phyloP scores from a whole-genome alignment of 176 grass and related monocot genomes.

The Stipa capillata region DNA sequence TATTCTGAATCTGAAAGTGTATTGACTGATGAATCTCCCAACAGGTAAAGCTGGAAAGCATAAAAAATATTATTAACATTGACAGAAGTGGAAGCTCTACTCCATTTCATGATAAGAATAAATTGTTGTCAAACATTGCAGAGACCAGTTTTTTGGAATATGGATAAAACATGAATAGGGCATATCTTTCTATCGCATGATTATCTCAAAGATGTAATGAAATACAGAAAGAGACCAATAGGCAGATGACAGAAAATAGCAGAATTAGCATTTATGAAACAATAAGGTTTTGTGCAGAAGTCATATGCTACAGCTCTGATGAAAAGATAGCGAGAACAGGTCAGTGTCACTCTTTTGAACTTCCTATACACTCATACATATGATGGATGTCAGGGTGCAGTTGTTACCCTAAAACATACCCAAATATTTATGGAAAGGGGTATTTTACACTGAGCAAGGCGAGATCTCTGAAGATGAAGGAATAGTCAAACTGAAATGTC shows the following conservation, averaged over 20 bases:
- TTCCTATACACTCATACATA: neutral
- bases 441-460: neutral
- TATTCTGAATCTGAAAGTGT: conserved; percentile 91
- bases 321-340: neutral
- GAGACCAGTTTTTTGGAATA: neutral
- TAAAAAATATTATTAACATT: conserved; percentile 6
- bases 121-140: neutral
- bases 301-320: neutral
- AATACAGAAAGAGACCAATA: neutral
- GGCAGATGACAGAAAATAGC: neutral
- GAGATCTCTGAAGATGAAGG: neutral
- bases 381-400: neutral
- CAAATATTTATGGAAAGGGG: neutral
- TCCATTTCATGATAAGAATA: conserved; percentile 8
- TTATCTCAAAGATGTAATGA: neutral
- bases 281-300: neutral
- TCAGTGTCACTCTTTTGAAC: too few species aligned
- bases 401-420: neutral
- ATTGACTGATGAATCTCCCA: conserved; percentile 80
- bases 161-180: conserved; percentile 3
- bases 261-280: neutral
- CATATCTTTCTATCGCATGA: neutral
- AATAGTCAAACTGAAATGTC: neutral
- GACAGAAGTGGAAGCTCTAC: neutral
- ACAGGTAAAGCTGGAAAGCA: conserved; percentile 69